These are phyloP conservation scores for Chlamydomonas sp. DNA, from an alignment of 139 green algal genomes.

Conservation along the genomic window DNA sequence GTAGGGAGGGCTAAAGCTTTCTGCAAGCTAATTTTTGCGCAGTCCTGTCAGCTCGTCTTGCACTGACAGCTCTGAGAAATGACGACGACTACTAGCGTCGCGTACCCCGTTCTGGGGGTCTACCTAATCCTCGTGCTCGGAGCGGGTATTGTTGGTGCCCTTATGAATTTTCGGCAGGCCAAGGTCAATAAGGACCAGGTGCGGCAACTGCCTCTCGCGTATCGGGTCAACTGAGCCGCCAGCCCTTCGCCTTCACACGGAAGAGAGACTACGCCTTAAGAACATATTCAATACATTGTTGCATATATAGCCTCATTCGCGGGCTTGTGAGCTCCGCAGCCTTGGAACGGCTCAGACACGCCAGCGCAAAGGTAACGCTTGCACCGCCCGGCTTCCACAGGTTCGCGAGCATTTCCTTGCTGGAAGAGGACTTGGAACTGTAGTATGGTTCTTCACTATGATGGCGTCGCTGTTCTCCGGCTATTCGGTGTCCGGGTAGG, in stretches of 20 bases:
- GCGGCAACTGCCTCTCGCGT: neutral
- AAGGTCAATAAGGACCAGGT: slow-evolving; percentile 2
- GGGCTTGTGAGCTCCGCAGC: neutral
- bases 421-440: slow-evolving; percentile 34
- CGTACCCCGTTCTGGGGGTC: slow-evolving; percentile 45
- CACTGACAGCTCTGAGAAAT: neutral
- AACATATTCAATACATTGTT: neutral
- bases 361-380: neutral
- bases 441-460: slow-evolving; percentile 66
- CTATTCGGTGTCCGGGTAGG: slow-evolving; percentile 57
- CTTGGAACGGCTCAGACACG: neutral
- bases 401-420: slow-evolving; percentile 59
- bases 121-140: slow-evolving; percentile 45
- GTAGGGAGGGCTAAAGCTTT: slow-evolving; percentile 13
- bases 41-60: neutral
- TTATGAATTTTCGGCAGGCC: slow-evolving; percentile 3
- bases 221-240: neutral
- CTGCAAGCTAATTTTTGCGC: neutral
- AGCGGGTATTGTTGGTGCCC: slow-evolving; percentile 39
- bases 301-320: neutral
- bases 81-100: slow-evolving; percentile 14
- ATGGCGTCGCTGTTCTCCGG: slow-evolving; percentile 55
- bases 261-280: neutral
- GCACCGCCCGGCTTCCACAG: neutral
- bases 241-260: neutral